These are phyloP conservation scores for Penicillium sp. DNA, from an alignment of 2,329 filamentous ascomycete species.

Conservation along the genomic window DNA sequence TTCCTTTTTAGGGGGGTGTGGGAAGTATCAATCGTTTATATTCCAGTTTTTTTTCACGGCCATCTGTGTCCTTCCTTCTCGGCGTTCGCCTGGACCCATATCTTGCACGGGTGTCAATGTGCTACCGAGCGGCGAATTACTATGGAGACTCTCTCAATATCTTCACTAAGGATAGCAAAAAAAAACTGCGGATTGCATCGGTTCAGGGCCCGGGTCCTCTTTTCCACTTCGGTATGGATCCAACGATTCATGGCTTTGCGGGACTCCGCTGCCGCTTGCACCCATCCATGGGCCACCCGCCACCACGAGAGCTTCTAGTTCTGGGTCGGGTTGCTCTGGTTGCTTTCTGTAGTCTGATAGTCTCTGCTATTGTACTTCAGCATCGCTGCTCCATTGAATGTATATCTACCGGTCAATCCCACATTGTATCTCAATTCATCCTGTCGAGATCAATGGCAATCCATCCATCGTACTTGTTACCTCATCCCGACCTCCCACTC, in stretches of 20 bases:
- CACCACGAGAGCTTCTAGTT: constrained; percentile 3
- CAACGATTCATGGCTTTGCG: neutral
- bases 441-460: neutral
- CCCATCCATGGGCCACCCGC: neutral
- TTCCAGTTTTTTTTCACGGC: constrained; percentile 4
- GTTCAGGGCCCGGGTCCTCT: constrained; percentile 1
- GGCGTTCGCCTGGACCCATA: constrained; percentile 11
- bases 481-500: constrained; percentile 2
- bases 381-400: neutral
- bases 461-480: neutral
- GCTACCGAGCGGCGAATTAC: constrained; percentile 12
- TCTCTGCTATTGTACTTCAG: neutral
- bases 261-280: constrained; percentile 4
- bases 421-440: neutral
- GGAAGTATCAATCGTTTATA: constrained; percentile 8
- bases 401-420: neutral
- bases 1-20: neutral
- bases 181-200: constrained; percentile 16
- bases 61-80: constrained; percentile 1
- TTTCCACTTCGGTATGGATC: neutral
- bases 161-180: constrained; percentile 4
- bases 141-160: constrained; percentile 16
- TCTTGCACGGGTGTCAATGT: neutral
- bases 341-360: neutral
- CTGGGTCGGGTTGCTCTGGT: neutral